phyloP scores from a whole-genome alignment of 2,329 filamentous ascomycete species.

The Zelopaecilomyces penicillatus region DNA sequence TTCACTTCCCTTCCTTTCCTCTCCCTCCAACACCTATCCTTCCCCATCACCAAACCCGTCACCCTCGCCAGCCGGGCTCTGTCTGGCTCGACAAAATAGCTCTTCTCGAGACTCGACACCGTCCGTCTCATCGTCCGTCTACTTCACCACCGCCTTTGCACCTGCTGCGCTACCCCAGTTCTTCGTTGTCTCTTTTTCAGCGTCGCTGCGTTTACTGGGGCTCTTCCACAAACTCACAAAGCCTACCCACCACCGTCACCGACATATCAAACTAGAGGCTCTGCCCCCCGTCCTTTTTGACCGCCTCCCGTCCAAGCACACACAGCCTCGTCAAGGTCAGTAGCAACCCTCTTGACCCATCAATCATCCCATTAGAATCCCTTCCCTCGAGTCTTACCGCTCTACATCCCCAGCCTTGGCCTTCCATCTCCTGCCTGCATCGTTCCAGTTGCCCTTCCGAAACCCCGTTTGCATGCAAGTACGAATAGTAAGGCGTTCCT shows the following conservation, averaged over 20 bases:
- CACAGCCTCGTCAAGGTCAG: slow-evolving; percentile 5
- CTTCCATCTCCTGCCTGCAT: background rate
- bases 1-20: slow-evolving; percentile 3
- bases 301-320: background rate
- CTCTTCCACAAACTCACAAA: background rate
- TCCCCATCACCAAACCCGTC: background rate
- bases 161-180: background rate
- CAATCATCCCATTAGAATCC: background rate
- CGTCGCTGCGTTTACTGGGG: no score
- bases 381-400: background rate
- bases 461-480: no score
- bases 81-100: slow-evolving; percentile 7
- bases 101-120: slow-evolving; percentile 6
- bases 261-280: slow-evolving; percentile 5
- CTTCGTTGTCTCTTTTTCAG: no score
- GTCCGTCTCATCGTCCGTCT: no score
- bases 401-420: background rate
- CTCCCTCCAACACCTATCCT: slow-evolving; percentile 7
- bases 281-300: background rate
- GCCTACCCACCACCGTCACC: slow-evolving; percentile 6
- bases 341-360: background rate
- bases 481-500: no score
- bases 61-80: slow-evolving; percentile 11
- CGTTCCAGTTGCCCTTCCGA: background rate
- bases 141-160: background rate